These are phyloP conservation scores for Eustoma russellianum DNA, from an alignment of 257 asterid species.

Conservation along the genomic window DNA sequence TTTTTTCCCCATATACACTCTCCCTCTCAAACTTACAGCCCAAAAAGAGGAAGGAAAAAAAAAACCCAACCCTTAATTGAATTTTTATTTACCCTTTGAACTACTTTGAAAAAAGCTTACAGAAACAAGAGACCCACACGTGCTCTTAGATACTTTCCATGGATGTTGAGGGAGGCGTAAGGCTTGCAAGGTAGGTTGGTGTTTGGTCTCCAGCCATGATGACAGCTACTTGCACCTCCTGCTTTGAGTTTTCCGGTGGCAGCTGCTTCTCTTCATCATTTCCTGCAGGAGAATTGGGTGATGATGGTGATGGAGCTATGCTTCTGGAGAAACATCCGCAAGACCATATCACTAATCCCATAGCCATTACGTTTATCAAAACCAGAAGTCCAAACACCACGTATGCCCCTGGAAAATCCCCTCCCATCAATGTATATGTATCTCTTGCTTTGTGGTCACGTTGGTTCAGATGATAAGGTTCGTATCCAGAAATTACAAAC, in stretches of 20 bases:
- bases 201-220: constrained; percentile 22
- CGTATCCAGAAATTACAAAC: no score
- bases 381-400: constrained; percentile 5
- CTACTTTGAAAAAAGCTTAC: no score
- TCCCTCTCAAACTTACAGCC: no score
- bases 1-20: no score
- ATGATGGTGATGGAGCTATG: no score
- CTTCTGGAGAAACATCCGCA: not conserved
- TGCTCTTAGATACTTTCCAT: no score
- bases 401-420: constrained; percentile 10
- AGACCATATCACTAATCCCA: constrained; percentile 6
- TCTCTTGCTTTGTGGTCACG: not conserved
- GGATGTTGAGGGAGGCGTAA: constrained; percentile 12
- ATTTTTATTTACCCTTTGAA: no score
- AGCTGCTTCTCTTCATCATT: constrained; percentile 5
- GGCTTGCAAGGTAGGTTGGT: constrained; percentile 15
- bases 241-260: not conserved
- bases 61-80: no score
- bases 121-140: no score
- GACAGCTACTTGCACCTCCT: constrained; percentile 11
- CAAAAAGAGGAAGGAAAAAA: no score
- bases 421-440: constrained; percentile 3
- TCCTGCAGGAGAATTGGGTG: not conserved
- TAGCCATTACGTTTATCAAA: constrained; percentile 10
- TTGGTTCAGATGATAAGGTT: no score